Conservation (phyloP, 176 grass and related monocot species). For the Hsuehochloa calcarea region DNA sequence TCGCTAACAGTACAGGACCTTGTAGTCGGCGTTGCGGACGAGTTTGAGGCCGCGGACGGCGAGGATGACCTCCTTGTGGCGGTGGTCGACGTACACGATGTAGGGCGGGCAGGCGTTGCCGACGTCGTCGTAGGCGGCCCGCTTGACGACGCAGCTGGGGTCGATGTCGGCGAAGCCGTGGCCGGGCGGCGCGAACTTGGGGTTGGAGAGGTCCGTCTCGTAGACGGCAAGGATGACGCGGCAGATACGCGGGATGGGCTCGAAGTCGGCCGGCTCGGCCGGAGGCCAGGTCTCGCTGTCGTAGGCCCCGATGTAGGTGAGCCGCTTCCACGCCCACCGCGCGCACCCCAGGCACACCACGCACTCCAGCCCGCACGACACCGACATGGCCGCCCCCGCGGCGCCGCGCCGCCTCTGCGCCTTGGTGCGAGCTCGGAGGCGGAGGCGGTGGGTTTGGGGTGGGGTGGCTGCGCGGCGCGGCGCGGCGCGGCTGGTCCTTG, state of each 20-base stretch:
- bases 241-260: conserved; percentile 77
- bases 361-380: conserved; percentile 86
- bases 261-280: conserved; percentile 62
- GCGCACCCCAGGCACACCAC: conserved; percentile 82
- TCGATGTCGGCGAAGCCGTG: conserved; percentile 47
- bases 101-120: conserved; percentile 64
- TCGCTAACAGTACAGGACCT: conserved; percentile 24
- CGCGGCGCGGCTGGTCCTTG: background rate
- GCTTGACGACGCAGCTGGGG: conserved; percentile 44
- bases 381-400: conserved; percentile 57
- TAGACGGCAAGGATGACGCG: conserved; percentile 73
- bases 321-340: conserved; percentile 89
- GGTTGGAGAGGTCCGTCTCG: conserved; percentile 58
- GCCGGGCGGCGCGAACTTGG: conserved; percentile 49
- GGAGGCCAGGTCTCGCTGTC: conserved; percentile 94
- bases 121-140: conserved; percentile 55
- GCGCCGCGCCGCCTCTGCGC: background rate
- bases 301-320: conserved; percentile 94
- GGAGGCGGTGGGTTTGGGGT: background rate
- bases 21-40: conserved; percentile 88
- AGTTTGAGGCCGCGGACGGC: conserved; percentile 95
- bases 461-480: background rate
- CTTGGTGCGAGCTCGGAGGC: background rate
- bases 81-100: conserved; percentile 68
- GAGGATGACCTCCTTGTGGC: conserved; percentile 68